phyloP scores from a whole-genome alignment of 2,329 filamentous ascomycete species.

The Huntiella bhutanensis region DNA sequence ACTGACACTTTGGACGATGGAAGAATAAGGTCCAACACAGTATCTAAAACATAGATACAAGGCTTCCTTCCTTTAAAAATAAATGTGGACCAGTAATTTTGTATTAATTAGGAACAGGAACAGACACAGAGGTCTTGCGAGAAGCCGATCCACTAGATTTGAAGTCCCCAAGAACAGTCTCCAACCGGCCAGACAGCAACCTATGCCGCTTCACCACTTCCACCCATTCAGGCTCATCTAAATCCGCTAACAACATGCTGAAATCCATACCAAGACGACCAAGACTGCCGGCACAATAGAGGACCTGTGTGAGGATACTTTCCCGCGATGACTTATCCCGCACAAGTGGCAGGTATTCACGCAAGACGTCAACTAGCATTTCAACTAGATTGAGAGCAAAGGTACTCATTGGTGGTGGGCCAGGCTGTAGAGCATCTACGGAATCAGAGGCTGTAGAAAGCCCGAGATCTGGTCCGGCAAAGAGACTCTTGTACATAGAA shows the following conservation, averaged over 20 bases:
- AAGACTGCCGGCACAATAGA: constrained; percentile 84
- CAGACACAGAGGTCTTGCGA: constrained; percentile 4
- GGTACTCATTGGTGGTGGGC: constrained; percentile 61
- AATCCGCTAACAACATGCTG: constrained; percentile 47
- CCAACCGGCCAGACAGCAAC: constrained; percentile 60
- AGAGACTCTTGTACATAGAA: constrained; percentile 84
- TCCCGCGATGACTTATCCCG: constrained; percentile 64
- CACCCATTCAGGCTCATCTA: constrained; percentile 52
- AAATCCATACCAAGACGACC: constrained; percentile 86
- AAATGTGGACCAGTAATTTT: too few relatives aligned
- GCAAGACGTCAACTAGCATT: constrained; percentile 59
- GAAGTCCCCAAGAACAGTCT: constrained; percentile 43
- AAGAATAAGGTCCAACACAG: not conserved
- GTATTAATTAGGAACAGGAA: not conserved
- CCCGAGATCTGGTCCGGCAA: constrained; percentile 27
- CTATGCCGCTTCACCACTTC: constrained; percentile 78
- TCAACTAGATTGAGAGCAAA: constrained; percentile 72
- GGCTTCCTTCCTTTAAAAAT: too few relatives aligned
- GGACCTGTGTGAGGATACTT: constrained; percentile 74
- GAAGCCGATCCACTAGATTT: constrained; percentile 15
- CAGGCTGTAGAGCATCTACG: constrained; percentile 30
- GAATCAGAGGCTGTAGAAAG: constrained; percentile 9
- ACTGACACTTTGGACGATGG: not conserved
- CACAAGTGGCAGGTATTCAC: constrained; percentile 61
- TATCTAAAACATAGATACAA: not conserved